These are phyloP conservation scores for Diddensiella santjacobensis DNA, from an alignment of 805 yeast genomes.

Conservation along the genomic window DNA sequence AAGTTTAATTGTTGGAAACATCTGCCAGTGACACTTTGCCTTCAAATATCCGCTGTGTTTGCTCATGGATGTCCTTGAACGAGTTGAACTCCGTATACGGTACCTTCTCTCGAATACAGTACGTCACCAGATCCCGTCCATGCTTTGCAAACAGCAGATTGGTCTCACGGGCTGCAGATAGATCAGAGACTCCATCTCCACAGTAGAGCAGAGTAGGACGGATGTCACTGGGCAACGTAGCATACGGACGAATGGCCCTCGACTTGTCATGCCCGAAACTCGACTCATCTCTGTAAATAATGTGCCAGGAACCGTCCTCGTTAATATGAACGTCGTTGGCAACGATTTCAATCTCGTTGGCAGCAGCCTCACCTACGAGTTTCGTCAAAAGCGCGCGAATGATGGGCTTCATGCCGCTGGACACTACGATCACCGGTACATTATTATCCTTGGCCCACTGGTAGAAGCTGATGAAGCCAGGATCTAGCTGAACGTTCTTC, in stretches of 20 bases:
- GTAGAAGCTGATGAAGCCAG: constrained; percentile 82
- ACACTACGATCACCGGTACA: constrained; percentile 82
- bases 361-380: constrained; percentile 74
- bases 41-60: constrained; percentile 52
- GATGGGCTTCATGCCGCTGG: constrained; percentile 92
- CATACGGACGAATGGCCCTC: constrained; percentile 58
- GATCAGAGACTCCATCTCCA: constrained; percentile 97
- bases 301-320: constrained; percentile 69
- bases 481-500: constrained; percentile 70
- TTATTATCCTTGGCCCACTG: constrained; percentile 67
- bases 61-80: constrained; percentile 68
- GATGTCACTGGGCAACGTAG: constrained; percentile 32
- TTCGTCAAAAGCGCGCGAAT: constrained; percentile 71
- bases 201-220: constrained; percentile 80
- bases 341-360: constrained; percentile 68
- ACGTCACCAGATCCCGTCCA: constrained; percentile 84
- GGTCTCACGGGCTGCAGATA: constrained; percentile 93
- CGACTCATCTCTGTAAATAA: constrained; percentile 79
- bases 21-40: constrained; percentile 33
- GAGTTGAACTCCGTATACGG: constrained; percentile 81
- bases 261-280: constrained; percentile 95
- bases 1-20: constrained; percentile 4
- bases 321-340: constrained; percentile 67
- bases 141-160: constrained; percentile 88
- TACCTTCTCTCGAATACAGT: constrained; percentile 73